Base-by-base conservation (phyloP, 2,329 filamentous ascomycete genomes). In the Gnomoniopsis sp. region DNA sequence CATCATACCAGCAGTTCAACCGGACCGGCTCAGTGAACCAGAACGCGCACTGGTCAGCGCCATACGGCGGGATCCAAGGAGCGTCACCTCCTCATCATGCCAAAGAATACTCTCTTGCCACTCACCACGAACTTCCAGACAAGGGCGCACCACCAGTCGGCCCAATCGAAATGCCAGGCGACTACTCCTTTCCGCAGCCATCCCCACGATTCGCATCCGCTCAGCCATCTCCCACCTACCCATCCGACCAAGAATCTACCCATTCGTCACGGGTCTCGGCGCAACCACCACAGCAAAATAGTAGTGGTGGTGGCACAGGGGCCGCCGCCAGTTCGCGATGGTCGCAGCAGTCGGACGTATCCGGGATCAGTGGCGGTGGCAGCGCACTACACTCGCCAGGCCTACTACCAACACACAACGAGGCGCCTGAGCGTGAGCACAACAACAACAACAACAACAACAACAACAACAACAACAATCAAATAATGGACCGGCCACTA, bases 111-210 rank as follows among this genome's bases (percentile, higher is more conserved):
- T 64, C 59, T 10, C 61, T 66, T 38, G 63, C 68, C 2, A 49
- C 59, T 23, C 58, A 65, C 14, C 68, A 74, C 59, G 79, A 82
- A 59, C 73, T 83, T 10, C 74, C 78, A 11, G 65, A 59, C 34
- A 63, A 57, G 15, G 26, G 60, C 58, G 22, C 52, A 55, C n/a
- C 62, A 49, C 14, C 51, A 54, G 19, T 56, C 61, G 34, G 58
- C 38, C 65, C 54, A 14, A 69, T 75, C 58, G 77, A 79, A 61
- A 71, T 79, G 61, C 74, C 75, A 0, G 81, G 81, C 22, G 81
- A 84, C 65, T 80, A 72, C 65, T 77, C 76, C 63, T 72, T 80
- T 48, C 66, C 74, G 0, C 71, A 75, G 52, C 19, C 61, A 2
- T 69, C 69, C 10, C 67, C 71, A 7, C 62, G 62, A 19, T 61